These are phyloP conservation scores for Oryza rufipogon DNA, from an alignment of 176 grass and related monocot genomes.

Conservation along the genomic window DNA sequence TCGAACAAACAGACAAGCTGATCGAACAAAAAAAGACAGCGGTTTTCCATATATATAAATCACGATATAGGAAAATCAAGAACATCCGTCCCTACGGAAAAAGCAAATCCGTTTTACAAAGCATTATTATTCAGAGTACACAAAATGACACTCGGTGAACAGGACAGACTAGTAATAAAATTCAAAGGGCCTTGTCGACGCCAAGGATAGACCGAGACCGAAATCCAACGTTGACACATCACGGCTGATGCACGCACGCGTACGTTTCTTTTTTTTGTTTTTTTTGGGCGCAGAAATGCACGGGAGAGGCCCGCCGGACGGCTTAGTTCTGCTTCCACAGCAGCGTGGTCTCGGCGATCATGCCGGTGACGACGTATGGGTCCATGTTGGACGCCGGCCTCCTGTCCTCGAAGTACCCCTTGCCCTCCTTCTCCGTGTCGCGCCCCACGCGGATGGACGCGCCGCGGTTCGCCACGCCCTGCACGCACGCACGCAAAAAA, in stretches of 20 bases:
- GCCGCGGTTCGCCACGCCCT: slow-evolving; percentile 86
- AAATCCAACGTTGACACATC: slow-evolving; percentile 7
- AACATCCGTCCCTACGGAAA: neutral
- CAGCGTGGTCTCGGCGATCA: slow-evolving; percentile 60
- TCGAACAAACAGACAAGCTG: too few relatives aligned
- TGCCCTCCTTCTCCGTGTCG: slow-evolving; percentile 80
- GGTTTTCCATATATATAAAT: slow-evolving; percentile 10
- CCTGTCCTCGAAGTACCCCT: slow-evolving; percentile 80
- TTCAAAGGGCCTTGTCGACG: neutral
- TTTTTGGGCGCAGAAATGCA: neutral
- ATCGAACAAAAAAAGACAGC: slow-evolving; percentile 5
- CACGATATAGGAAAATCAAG: neutral
- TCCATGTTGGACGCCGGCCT: slow-evolving; percentile 70
- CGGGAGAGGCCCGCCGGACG: too few relatives aligned
- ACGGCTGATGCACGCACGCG: slow-evolving; percentile 11
- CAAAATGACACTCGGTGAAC: neutral
- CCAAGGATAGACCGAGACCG: neutral
- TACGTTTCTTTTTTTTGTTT: neutral
- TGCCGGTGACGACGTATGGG: slow-evolving; percentile 66
- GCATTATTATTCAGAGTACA: slow-evolving; percentile 37
- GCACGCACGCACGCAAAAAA: neutral
- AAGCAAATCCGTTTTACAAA: neutral
- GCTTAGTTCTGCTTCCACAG: slow-evolving; percentile 41
- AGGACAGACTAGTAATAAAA: neutral
- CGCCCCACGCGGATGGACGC: slow-evolving; percentile 79